Conservation (phyloP, 2,329 filamentous ascomycete genomes). For the Paecilomyces dactylethromorphus region DNA sequence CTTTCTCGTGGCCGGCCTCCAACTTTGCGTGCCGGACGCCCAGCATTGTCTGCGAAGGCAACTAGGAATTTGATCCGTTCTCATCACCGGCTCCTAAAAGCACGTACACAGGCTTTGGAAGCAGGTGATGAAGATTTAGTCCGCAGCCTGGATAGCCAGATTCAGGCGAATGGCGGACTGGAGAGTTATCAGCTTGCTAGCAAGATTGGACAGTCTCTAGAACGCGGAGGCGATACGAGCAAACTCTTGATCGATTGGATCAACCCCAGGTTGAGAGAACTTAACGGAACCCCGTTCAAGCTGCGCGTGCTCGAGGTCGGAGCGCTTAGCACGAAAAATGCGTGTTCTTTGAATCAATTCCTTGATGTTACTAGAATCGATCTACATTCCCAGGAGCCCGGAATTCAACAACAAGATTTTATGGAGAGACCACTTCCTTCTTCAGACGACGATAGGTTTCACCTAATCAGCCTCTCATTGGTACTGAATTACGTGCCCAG, state of each 20-base stretch:
- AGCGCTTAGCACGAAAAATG: slow-evolving; percentile 75
- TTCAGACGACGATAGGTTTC: slow-evolving; percentile 59
- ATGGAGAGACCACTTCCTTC: slow-evolving; percentile 75
- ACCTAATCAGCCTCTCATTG: slow-evolving; percentile 84
- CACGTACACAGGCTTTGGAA: slow-evolving; percentile 45
- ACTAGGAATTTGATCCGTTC: slow-evolving; percentile 53
- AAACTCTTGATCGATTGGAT: slow-evolving; percentile 56
- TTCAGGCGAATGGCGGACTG: slow-evolving; percentile 53
- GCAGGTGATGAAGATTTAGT: slow-evolving; percentile 38
- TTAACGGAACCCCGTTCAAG: slow-evolving; percentile 17
- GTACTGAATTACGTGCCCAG: slow-evolving; percentile 93
- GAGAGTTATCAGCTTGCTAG: slow-evolving; percentile 57
- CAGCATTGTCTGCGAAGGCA: slow-evolving; percentile 48
- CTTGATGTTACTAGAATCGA: slow-evolving; percentile 82
- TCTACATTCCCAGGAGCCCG: slow-evolving; percentile 72
- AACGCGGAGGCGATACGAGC: slow-evolving; percentile 59
- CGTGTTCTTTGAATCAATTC: slow-evolving; percentile 64
- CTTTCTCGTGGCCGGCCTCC: slow-evolving; percentile 43
- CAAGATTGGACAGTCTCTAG: slow-evolving; percentile 54
- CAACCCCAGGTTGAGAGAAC: slow-evolving; percentile 17
- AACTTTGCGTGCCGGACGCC: slow-evolving; percentile 26
- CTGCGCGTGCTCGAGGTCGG: slow-evolving; percentile 81
- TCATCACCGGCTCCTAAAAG: slow-evolving; percentile 56
- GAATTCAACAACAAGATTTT: slow-evolving; percentile 83
- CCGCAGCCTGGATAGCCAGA: slow-evolving; percentile 40